Evolutionary conservation across 2,329 filamentous ascomycete species (phyloP).

Genomic region (Fusarium sp.): DNA sequence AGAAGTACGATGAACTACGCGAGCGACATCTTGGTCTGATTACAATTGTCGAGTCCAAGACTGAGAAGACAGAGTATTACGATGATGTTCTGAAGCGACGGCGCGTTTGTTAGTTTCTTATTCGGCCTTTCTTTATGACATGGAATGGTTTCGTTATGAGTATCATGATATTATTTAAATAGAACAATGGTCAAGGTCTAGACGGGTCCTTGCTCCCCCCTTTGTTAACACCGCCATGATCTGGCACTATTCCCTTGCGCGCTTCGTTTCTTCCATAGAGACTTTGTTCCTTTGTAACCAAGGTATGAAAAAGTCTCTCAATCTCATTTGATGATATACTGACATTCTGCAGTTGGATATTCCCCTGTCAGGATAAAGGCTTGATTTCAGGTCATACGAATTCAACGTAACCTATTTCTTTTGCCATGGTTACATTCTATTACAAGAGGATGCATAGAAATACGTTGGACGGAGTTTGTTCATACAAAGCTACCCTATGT

Average conservation of each 20-base stretch:
- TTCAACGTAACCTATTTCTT: not conserved
- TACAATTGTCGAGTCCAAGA: conserved; percentile 43
- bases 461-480: not conserved
- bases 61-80: conserved; percentile 46
- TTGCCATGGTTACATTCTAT: not conserved
- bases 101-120: conserved; percentile 39
- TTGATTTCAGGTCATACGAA: not conserved
- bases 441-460: not conserved
- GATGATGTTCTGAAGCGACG: conserved; percentile 48
- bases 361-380: not conserved
- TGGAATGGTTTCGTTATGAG: not conserved
- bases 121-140: not conserved
- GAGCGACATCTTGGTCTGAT: conserved; percentile 43
- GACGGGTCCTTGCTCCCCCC: not conserved
- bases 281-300: not conserved
- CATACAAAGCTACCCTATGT: not conserved
- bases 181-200: not conserved
- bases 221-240: conserved; percentile 10
- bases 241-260: conserved; percentile 3
- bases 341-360: conserved; percentile 13
- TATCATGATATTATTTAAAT: not conserved
- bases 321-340: not conserved
- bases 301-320: not conserved
- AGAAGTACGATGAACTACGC: conserved; percentile 41
- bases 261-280: not conserved